phyloP scores from a whole-genome alignment of 208 protist species.

The Crithidia fasciculata region DNA sequence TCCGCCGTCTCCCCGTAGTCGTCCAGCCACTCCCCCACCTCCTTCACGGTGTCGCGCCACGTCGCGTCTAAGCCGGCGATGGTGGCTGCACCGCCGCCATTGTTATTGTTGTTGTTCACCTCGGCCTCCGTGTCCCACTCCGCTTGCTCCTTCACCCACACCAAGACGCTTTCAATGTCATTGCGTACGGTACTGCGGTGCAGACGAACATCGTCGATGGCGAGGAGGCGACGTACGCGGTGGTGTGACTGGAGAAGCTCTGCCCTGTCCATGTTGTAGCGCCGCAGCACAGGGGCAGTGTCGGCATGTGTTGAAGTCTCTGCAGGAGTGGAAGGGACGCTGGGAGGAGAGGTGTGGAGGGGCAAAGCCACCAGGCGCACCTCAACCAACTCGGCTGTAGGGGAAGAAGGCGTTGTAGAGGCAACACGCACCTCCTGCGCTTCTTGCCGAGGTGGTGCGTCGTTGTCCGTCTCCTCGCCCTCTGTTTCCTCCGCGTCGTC shows the following conservation, averaged over 20 bases:
- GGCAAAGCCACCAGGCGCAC: not conserved
- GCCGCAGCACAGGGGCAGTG: not conserved
- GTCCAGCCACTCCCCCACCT: constrained; percentile 61
- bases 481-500: constrained; percentile 8
- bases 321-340: not conserved
- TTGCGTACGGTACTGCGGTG: constrained; percentile 63
- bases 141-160: constrained; percentile 52
- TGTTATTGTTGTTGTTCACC: not conserved
- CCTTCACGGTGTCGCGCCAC: constrained; percentile 48
- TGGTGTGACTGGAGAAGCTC: constrained; percentile 37
- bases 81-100: not conserved
- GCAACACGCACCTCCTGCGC: not conserved
- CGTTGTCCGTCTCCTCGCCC: not conserved
- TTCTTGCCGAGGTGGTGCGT: not conserved
- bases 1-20: constrained; percentile 46
- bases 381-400: not conserved
- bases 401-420: not conserved
- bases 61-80: not conserved
- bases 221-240: constrained; percentile 49
- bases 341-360: not conserved
- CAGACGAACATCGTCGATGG: constrained; percentile 52
- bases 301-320: not conserved
- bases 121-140: constrained; percentile 36
- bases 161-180: constrained; percentile 60
- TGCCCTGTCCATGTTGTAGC: constrained; percentile 43